Evolutionary conservation across 2,329 filamentous ascomycete genomes (phyloP), one percentile per base, ranked within the genome.

Genomic region (Hymenoscyphus linearis): DNA sequence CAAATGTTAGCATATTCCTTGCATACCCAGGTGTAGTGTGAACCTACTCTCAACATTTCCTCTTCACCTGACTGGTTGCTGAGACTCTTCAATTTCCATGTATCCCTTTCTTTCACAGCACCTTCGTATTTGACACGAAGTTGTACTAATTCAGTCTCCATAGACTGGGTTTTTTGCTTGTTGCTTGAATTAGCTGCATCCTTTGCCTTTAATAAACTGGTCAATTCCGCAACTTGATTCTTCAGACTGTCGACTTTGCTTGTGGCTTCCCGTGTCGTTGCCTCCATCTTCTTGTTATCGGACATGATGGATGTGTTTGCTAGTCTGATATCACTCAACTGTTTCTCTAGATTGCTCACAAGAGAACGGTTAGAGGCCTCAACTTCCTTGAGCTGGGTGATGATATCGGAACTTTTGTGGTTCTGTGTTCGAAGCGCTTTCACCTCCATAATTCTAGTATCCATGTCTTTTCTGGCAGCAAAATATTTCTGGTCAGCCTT

Each of bases 401-500:
- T 93, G 62, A 98, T 96, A 73, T 98, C 95, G 0, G 91, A 92
- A 61, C 90, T 96, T 76, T 96, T 96, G 55, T 85, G 82, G 71
- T 93, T 96, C 74, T 98, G 93, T 64, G 86, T 82, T 63, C 91
- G 86, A 61, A 97, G 78, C 3, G 87, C 84, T 67, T 90, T 83
- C 54, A 96, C 87, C 76, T 98, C 93, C 62, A 84, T 82, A 61
- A 92, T 88, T 57, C 91, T 84, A 52, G 89, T 87, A 71, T 98
- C 93, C 71, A 93, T 96, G 68, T 93, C 89, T 73, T 96, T 97
- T 81, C 96, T 92, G 9, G 93, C 91, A 1, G 90, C 91, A 74
- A 98, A 98, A 73, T 96, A 99, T 76, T 98, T 98, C 72, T 98
- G 93, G 71, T 99, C 95, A 1, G 93, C 93, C 75, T 97, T 98